Conservation (phyloP, 257 asterid genomes). For the Parsonsia alboflavescens region DNA sequence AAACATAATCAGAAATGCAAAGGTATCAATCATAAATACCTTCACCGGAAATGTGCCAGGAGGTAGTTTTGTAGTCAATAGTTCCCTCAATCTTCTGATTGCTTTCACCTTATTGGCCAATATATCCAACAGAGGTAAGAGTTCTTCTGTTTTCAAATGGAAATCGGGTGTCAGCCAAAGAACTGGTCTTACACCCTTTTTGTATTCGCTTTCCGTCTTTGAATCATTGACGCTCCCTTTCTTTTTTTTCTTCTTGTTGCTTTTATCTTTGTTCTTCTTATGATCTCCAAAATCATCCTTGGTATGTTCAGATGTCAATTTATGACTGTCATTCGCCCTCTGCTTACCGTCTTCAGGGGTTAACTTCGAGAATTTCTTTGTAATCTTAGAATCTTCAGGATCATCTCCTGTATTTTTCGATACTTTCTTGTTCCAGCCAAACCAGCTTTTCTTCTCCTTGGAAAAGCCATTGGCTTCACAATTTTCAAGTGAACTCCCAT, state of each 20-base stretch:
- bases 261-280: slow-evolving; percentile 76
- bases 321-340: slow-evolving; percentile 51
- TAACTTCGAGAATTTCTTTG: slow-evolving; percentile 74
- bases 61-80: slow-evolving; percentile 93
- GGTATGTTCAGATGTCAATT: slow-evolving; percentile 60
- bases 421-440: slow-evolving; percentile 82
- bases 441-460: slow-evolving; percentile 93
- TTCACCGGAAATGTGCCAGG: slow-evolving; percentile 92
- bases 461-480: slow-evolving; percentile 65
- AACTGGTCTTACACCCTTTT: slow-evolving; percentile 93
- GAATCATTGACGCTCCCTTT: slow-evolving; percentile 41
- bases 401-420: slow-evolving; percentile 72
- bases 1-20: slow-evolving; percentile 12
- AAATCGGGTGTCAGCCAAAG: slow-evolving; percentile 98
- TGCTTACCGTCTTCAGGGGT: slow-evolving; percentile 70
- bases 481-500: slow-evolving; percentile 61
- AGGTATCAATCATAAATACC: slow-evolving; percentile 39
- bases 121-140: slow-evolving; percentile 93
- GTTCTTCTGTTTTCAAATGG: slow-evolving; percentile 89
- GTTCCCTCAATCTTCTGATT: slow-evolving; percentile 90
- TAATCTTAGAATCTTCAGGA: slow-evolving; percentile 66
- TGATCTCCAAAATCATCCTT: slow-evolving; percentile 62
- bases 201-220: slow-evolving; percentile 63
- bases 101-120: slow-evolving; percentile 98
- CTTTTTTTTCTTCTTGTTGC: slow-evolving; percentile 90